Conservation (phyloP, 2,329 filamentous ascomycete genomes). For the Fusarium fujikuroi region DNA sequence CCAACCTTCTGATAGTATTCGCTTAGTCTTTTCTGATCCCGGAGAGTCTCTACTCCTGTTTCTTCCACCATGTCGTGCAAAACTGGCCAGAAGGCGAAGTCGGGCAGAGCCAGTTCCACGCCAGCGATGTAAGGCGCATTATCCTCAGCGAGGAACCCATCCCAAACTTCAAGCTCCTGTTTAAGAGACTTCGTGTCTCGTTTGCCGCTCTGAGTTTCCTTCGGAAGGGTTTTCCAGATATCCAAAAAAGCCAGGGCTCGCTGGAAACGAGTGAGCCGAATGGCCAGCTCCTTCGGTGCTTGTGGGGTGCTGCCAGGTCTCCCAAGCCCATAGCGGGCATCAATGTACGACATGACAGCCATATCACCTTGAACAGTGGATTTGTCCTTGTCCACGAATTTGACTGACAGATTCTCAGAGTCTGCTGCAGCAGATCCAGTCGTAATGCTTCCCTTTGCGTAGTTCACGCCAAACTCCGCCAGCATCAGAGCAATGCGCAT, state of each 20-base stretch:
- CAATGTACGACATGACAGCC: conserved; percentile 69
- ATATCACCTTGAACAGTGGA: conserved; percentile 61
- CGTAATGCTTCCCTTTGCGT: conserved; percentile 58
- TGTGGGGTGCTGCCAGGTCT: conserved; percentile 41
- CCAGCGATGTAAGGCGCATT: conserved; percentile 60
- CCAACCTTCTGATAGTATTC: conserved; percentile 52
- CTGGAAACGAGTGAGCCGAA: conserved; percentile 56
- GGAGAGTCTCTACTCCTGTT: conserved; percentile 47
- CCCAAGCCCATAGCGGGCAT: conserved; percentile 60
- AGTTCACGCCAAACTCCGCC: conserved; percentile 58
- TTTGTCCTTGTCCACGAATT: conserved; percentile 67
- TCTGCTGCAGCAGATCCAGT: conserved; percentile 23
- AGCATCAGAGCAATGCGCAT: conserved; percentile 62
- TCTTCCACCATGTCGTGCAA: conserved; percentile 57
- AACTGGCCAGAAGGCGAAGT: conserved; percentile 69
- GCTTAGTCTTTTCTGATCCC: conserved; percentile 46
- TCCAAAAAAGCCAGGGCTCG: conserved; percentile 50
- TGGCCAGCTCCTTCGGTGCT: conserved; percentile 48
- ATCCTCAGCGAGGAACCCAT: conserved; percentile 46
- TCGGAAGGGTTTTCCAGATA: conserved; percentile 46
- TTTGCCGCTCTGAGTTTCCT: conserved; percentile 1
- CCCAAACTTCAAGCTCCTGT: conserved; percentile 55
- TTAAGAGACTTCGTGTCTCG: conserved; percentile 40
- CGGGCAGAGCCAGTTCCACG: conserved; percentile 55
- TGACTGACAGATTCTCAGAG: conserved; percentile 48